Evolutionary conservation across 805 yeast species (phyloP), one percentile per base, ranked within the genome.

Genomic region (Wickerhamiella australiensis): DNA sequence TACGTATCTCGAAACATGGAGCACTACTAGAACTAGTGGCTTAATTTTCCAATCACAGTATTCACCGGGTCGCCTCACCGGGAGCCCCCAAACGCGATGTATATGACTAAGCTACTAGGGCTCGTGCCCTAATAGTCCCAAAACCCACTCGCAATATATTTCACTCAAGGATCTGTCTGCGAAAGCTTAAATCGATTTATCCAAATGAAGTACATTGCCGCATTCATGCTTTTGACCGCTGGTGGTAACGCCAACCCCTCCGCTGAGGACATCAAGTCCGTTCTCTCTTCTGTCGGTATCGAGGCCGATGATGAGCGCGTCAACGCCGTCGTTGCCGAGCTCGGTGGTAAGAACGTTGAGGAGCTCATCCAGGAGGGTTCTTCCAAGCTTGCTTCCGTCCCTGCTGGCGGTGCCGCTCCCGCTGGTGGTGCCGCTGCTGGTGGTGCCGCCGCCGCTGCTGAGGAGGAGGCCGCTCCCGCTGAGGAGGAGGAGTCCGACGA

Each of bases 391-490:
- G 94, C 97, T 63, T 80, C 97, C 61, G 94, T 90, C 61, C 96
- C 97, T 73, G 65, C 96, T 66, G 96, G 96, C 72, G 96, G 95
- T 75, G 92, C 96, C 71, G 95, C 92, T 71, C 78, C 86, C 66
- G 74, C 78, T 66, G 77, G 75, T 66, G 78, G 77, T 66, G 80
- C 83, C 61, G 78, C 82, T 63, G 80, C 81, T 64, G 81, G 76
- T 65, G 80, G 71, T 58, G 80, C 77, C 59, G 83, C 76, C 60
- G 86, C 74, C 58, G 92, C 72, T 52, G 94, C 71, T 54, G 92
- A 69, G 54, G 92, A 71, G 61, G 85, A 69, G 60, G 80, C 72
- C 64, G 86, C 75, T 64, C 88, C 72, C 62, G 80, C 66, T 59
- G 81, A 66, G 60, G 75, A 70, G 65, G 57, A 57, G 51, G 67